Evolutionary conservation across 75 land plant species (phyloP).

Genomic region (Larix kaempferi): DNA sequence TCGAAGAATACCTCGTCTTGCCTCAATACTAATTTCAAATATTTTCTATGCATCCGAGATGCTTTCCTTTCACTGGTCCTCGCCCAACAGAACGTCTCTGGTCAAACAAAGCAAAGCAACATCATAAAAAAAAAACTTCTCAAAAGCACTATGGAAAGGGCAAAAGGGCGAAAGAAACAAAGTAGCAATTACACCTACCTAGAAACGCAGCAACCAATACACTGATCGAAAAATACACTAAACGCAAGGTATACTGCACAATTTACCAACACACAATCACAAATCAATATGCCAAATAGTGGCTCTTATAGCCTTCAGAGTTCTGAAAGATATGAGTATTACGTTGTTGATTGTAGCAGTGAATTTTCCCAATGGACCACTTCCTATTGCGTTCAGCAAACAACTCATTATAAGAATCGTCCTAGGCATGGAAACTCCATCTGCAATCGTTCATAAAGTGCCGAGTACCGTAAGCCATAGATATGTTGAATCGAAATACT

Average conservation of each 20-base stretch:
- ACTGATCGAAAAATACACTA: slow-evolving; percentile 24
- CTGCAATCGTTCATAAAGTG: slow-evolving; percentile 37
- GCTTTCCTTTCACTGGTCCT: too few species aligned
- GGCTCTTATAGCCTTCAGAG: not conserved
- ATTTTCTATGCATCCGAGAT: too few species aligned
- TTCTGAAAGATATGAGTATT: not conserved
- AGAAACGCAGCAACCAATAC: slow-evolving; percentile 27
- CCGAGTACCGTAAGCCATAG: slow-evolving; percentile 40
- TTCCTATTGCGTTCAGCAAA: slow-evolving; percentile 44
- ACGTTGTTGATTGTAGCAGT: slow-evolving; percentile 18
- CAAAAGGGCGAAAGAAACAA: not conserved
- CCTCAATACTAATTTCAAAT: too few species aligned
- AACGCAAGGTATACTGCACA: slow-evolving; percentile 22
- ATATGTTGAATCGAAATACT: slow-evolving; percentile 41
- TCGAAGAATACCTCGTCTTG: too few species aligned
- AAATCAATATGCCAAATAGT: not conserved
- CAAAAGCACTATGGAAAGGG: not conserved
- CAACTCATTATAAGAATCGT: slow-evolving; percentile 28
- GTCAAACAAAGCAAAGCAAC: not conserved
- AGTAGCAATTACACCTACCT: not conserved
- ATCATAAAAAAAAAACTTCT: not conserved
- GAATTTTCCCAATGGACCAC: slow-evolving; percentile 10
- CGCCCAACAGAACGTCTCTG: too few species aligned
- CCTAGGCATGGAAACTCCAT: slow-evolving; percentile 39
- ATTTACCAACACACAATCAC: not conserved